Conservation (phyloP, 306 rosid species). For the Vigna unguiculata region DNA sequence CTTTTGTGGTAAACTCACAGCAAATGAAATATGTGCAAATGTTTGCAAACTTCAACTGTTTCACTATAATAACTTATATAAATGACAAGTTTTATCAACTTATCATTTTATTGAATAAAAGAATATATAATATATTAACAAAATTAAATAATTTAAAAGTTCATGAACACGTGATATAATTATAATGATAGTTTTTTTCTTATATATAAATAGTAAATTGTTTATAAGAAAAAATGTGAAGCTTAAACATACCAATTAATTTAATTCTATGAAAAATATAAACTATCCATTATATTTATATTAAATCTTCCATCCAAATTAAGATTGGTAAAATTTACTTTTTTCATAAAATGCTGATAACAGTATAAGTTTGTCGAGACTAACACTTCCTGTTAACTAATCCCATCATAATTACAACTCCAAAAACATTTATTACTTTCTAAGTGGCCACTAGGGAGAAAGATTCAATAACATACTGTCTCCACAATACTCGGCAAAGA, state of each 20-base stretch:
- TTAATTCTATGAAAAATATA: neutral
- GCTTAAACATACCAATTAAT: neutral
- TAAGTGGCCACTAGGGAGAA: conserved; percentile 9
- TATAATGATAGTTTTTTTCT: neutral
- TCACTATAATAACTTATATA: neutral
- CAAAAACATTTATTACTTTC: conserved; percentile 20
- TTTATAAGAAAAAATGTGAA: neutral
- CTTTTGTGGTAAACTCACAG: neutral
- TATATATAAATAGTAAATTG: neutral
- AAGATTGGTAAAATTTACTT: neutral
- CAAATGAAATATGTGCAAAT: neutral
- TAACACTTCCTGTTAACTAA: neutral
- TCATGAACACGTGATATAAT: neutral
- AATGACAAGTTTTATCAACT: neutral
- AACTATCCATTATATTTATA: neutral
- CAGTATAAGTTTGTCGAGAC: neutral
- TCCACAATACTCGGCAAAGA: conserved; percentile 29
- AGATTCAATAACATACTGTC: conserved; percentile 28
- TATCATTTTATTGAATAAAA: neutral
- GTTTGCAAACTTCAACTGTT: neutral
- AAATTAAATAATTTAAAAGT: neutral
- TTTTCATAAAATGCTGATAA: neutral
- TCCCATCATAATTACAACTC: neutral
- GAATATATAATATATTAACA: neutral
- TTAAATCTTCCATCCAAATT: neutral